Conservation (phyloP, 2,329 filamentous ascomycete genomes). For the Trichothecium roseum region DNA sequence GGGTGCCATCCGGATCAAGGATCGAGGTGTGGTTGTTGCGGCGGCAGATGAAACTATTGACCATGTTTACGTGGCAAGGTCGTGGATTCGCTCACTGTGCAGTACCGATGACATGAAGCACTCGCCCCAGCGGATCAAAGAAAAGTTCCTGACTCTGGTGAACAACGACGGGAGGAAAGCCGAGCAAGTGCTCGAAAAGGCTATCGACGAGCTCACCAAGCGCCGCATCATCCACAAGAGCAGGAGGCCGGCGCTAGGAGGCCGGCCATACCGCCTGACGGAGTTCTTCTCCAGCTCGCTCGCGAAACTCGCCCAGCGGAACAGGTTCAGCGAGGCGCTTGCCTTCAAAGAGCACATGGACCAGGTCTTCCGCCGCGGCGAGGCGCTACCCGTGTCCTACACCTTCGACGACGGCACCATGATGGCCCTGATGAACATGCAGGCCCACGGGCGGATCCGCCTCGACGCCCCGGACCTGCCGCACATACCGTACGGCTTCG, state of each 20-base stretch:
- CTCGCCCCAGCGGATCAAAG: slow-evolving; percentile 33
- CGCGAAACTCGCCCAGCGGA: slow-evolving; percentile 40
- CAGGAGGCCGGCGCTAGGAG: slow-evolving; percentile 46
- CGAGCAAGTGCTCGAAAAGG: slow-evolving; percentile 30
- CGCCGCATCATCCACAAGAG: slow-evolving; percentile 48
- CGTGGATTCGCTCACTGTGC: slow-evolving; percentile 51
- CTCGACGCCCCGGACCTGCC: slow-evolving; percentile 46
- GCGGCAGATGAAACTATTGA: slow-evolving; percentile 5
- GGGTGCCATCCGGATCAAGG: slow-evolving; percentile 22
- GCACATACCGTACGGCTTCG: slow-evolving; percentile 58
- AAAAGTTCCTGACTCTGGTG: slow-evolving; percentile 41
- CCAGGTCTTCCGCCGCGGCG: slow-evolving; percentile 32
- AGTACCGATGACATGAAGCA: slow-evolving; percentile 40
- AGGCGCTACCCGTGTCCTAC: slow-evolving; percentile 39
- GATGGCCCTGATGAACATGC: slow-evolving; percentile 57
- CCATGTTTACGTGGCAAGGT: slow-evolving; percentile 36
- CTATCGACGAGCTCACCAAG: slow-evolving; percentile 35
- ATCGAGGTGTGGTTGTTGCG: background rate
- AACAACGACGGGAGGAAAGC: slow-evolving; percentile 27
- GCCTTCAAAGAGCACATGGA: slow-evolving; percentile 53
- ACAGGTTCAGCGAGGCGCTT: slow-evolving; percentile 47
- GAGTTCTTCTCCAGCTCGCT: slow-evolving; percentile 47
- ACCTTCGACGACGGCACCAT: slow-evolving; percentile 53
- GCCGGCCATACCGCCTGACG: slow-evolving; percentile 53
- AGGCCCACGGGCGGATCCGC: slow-evolving; percentile 45